phyloP scores from a whole-genome alignment of 1,284 basidiomycete genomes.

The Phaffia rhodozyma region DNA sequence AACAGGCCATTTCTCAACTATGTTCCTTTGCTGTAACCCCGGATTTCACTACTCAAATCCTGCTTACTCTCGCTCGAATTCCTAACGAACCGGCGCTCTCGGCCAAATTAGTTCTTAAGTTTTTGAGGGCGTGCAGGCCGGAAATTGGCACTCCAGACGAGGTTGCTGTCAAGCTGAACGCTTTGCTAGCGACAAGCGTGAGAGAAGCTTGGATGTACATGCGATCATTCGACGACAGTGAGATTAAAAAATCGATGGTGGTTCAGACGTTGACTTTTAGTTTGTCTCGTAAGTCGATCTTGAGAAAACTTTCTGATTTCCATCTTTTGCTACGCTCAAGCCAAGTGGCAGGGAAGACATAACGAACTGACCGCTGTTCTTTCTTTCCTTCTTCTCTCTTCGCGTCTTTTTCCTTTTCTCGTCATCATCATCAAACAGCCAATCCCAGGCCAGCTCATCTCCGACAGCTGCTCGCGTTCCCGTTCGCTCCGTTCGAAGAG shows the following conservation, averaged over 20 bases:
- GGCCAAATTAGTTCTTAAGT: conserved; percentile 13
- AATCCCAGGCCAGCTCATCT: conserved; percentile 47
- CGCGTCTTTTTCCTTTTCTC: not conserved
- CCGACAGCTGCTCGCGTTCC: conserved; percentile 48
- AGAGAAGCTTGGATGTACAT: conserved; percentile 60
- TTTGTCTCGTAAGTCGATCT: not conserved
- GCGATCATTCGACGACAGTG: conserved; percentile 26
- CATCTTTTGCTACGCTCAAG: too few species aligned
- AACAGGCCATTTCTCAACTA: conserved; percentile 51
- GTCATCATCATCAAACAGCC: conserved; percentile 34
- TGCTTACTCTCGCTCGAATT: conserved; percentile 56
- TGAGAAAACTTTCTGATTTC: too few species aligned
- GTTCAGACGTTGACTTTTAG: conserved; percentile 43
- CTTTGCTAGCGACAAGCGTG: conserved; percentile 51
- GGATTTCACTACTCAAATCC: conserved; percentile 60
- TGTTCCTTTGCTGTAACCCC: conserved; percentile 58
- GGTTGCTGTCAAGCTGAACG: conserved; percentile 51
- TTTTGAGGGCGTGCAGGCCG: conserved; percentile 25
- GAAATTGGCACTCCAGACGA: conserved; percentile 49
- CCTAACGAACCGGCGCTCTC: conserved; percentile 41
- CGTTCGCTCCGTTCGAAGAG: conserved; percentile 53
- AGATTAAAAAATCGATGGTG: conserved; percentile 46
- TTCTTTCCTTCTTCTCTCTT: not conserved
- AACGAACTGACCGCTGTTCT: not conserved
- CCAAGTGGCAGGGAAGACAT: not conserved